Base-by-base conservation (phyloP, 805 yeast species). In the Metschnikowia amazonensis region DNA sequence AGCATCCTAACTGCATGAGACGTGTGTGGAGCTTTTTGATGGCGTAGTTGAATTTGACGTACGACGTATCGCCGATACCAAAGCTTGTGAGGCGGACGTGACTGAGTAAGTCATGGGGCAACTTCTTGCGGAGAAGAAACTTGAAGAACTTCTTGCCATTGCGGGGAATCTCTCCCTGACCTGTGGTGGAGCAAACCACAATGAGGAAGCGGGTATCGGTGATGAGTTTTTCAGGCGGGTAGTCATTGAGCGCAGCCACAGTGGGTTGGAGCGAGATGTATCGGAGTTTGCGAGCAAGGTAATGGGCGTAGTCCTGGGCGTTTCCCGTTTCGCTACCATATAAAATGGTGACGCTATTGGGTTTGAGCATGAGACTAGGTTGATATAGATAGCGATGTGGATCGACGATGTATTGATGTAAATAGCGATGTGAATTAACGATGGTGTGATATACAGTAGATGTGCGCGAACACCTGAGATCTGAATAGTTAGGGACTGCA, bases 251-350 rank as follows among this genome's bases (percentile, higher is more conserved):
- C 0, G 84, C 62, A 8, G 73, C 65, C 3, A 84, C 66, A 1
- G 50, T 65, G 13, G 82, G 77, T 38, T 58, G 65, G 53, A 79
- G 74, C 53, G 77, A 76, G 41, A 71, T 64, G 52, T 86, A 74
- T 42, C 77, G 77, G 38, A 86, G 72, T 33, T 73, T 69, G 45
- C 76, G 70, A 14, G 80, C 74, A 20, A 90, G 65, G 27, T 80
- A 72, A 33, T 76, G 74, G 0, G 97, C 96, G 58, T 79, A 83
- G 56, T 92, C 97, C 57, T 85, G 86, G 1, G 96, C 77, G 58
- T 86, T 90, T 0, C 97, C 98, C 0, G 97, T 87, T 60, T 90
- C 98, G 1, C 96, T 83, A 0, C 97, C 97, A 63, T 85, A 90
- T 0, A 94, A 67, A 5, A 94, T 78, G 16, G 81, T 79, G 9